A percentile compares a stretch with the other conserved stretches of the same genome.
Evolutionary conservation across 2,329 filamentous ascomycete genomes (phyloP).

Genomic region (Verticillium nubilum): DNA sequence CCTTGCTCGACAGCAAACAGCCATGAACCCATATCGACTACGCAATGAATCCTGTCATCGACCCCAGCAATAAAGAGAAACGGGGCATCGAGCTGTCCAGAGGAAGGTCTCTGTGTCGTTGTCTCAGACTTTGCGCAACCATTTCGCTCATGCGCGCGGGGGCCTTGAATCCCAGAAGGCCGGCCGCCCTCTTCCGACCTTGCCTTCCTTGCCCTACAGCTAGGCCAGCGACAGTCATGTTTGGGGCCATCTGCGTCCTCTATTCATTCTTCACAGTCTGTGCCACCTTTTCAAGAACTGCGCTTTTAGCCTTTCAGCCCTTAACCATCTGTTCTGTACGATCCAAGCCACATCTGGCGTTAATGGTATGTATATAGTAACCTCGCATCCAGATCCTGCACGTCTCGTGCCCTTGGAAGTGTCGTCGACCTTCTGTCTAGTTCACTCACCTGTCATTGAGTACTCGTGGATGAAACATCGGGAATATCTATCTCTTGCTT

Average conservation of each 20-base stretch:
- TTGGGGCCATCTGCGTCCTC: constrained; percentile 3
- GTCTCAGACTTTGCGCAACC: constrained; percentile 40
- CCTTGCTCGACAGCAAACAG: constrained; percentile 9
- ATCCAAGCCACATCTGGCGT: constrained; percentile 16
- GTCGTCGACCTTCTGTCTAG: neutral
- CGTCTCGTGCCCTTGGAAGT: neutral
- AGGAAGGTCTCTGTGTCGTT: constrained; percentile 31
- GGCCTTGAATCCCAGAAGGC: constrained; percentile 6
- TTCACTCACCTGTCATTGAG: neutral
- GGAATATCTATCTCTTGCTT: neutral
- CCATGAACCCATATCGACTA: constrained; percentile 3
- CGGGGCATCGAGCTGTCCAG: constrained; percentile 24
- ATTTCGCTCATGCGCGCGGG: constrained; percentile 20
- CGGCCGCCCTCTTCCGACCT: constrained; percentile 14
- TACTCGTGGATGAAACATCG: neutral
- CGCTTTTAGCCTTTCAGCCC: constrained; percentile 12
- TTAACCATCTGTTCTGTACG: constrained; percentile 21
- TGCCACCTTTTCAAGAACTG: constrained; percentile 9
- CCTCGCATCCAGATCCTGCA: neutral
- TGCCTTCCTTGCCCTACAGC: constrained; percentile 14
- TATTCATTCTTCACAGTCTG: constrained; percentile 8
- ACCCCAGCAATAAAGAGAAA: constrained; percentile 14
- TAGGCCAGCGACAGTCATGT: constrained; percentile 5
- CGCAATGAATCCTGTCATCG: constrained; percentile 13
- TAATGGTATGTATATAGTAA: neutral